Evolutionary conservation across 2,329 filamentous ascomycete species (phyloP), one percentile per base, ranked within the genome.

Genomic region (Trichoderma koningiopsis): DNA sequence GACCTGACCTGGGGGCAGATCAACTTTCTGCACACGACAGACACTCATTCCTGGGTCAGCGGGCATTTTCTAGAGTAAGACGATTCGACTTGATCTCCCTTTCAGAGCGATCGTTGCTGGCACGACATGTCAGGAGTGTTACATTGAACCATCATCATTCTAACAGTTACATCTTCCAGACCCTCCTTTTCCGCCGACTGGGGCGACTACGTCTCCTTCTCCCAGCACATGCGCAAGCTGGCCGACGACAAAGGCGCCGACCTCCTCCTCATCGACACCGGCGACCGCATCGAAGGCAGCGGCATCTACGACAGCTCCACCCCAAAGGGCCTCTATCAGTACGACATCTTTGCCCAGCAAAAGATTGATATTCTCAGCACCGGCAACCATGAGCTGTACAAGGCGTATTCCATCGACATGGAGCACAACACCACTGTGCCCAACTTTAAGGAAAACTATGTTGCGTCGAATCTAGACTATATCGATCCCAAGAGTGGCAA

Each of bases 121-220:
- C 37, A 43, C 14, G 5, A 40, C 14, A 19, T 19, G 14, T 40
- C 37, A 16, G 14, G 37, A 19, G 37, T 37, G 35, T 6, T 40
- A 6, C 6, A 19, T 16, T 19, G 5, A 16, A 7, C 3, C 37
- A 40, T 40, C 5, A 40, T 40, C 37, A 40, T 59, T 6, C 61
- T 65, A 16, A 65, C 53, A 55, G 29, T n/a, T 29, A 13, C 13
- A 35, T n/a, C n/a, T 16, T 29, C 68, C 71, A 93, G 91, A 82
- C 86, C 93, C 3, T 95, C 96, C 70, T 99, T 96, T 80, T 94
- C 93, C 7, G 95, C 93, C 58, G 96, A 99, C 80, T 98, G 96
- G 94, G 96, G 96, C 70, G 96, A 99, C 81, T 99, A 98, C 80
- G 87, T 98, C 75, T 97, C 95, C 7, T 97, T 99, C 77, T 89